Conservation (phyloP, 1,284 basidiomycete species). For the Apiotrichum gracile region DNA sequence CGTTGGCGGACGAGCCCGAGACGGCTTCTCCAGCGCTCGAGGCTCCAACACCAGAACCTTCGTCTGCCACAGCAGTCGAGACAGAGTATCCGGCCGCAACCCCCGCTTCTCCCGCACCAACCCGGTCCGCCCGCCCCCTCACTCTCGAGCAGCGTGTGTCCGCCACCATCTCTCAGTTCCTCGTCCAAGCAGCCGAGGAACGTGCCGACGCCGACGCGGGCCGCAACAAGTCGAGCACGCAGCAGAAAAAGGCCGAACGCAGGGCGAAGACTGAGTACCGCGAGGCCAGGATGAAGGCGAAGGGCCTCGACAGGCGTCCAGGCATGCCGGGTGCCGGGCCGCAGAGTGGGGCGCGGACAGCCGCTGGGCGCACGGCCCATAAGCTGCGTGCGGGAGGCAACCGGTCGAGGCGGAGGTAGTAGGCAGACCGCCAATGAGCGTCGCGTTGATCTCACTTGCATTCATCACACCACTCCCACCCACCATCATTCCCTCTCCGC, state of each 20-base stretch:
- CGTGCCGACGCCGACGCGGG: slow-evolving; percentile 16
- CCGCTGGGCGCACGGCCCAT: too few species aligned
- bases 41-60: background rate
- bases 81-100: too few species aligned
- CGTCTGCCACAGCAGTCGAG: too few species aligned
- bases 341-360: too few species aligned
- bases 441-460: background rate
- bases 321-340: background rate
- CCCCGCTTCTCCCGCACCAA: background rate
- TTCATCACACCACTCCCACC: background rate
- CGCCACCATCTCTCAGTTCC: slow-evolving; percentile 2
- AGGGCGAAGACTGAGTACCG: slow-evolving; percentile 10
- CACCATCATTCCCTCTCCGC: background rate
- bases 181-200: slow-evolving; percentile 5
- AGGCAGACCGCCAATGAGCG: too few species aligned
- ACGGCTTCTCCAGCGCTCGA: background rate
- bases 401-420: too few species aligned
- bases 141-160: slow-evolving; percentile 4
- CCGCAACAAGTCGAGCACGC: slow-evolving; percentile 8
- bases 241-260: slow-evolving; percentile 13
- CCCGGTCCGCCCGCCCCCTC: background rate
- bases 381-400: too few species aligned
- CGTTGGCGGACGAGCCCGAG: too few species aligned
- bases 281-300: slow-evolving; percentile 3
- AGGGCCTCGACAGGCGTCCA: slow-evolving; percentile 3